Base-by-base conservation (phyloP, 257 asterid genomes). In the Thymus quinquecostatus region DNA sequence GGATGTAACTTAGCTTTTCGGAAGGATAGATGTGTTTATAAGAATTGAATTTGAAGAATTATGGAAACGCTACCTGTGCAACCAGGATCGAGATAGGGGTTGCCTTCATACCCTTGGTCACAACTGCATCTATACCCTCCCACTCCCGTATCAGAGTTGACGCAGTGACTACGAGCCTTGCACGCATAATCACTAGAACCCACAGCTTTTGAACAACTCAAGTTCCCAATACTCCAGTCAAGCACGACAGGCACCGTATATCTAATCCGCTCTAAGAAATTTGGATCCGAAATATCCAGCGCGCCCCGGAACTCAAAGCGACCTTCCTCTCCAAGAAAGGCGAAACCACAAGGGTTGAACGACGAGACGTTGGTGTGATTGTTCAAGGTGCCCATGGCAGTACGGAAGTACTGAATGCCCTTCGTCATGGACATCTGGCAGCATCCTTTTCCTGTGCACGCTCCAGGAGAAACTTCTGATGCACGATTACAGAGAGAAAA, bases 201-300 rank as follows among this genome's bases (percentile, higher is more conserved):
- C 44, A 49, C 1, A 1, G 58, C 87, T 5, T 72, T 73, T 0
- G 71, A 77, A 64, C 97, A 89, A 13, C 54, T 84, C 73, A 40
- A 21, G 55, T 84, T 86, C 66, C 95, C 92, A 0, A 91, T 75
- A 0, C 72, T 86, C 97, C 96, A 91, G 41, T 91, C 97, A 1
- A 88, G 32, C 60, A 86, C 85, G 14, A 89, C 56, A 0, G 89
- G 92, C 1, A 91, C 89, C 10, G 72, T 71, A 0, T 2, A 48
- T 36, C 1, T 0, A 8, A 72, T 48, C 75, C 86, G 76, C 2
- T 60, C 29, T 58, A 2, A 0, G 45, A 87, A 87, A 62, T 73
- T 72, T 1, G 85, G 81, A 70, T 91, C 95, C 1, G 69, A 3
- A 0, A 87, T 70, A 51, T 89, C 96, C 2, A 75, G 28, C 10